Conservation (phyloP, 345 rosid genomes). For the Excoecaria agallocha region DNA sequence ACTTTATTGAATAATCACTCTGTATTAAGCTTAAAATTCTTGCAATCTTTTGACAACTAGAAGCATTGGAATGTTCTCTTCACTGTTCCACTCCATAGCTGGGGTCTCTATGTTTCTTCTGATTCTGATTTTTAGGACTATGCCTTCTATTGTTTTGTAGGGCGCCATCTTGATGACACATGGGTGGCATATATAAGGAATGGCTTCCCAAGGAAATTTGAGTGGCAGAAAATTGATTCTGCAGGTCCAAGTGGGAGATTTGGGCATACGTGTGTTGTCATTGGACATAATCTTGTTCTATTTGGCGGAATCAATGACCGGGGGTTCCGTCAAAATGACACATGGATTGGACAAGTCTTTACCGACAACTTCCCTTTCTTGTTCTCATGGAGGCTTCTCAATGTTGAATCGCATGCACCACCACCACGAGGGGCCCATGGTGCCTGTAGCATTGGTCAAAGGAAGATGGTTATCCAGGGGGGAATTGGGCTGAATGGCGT, state of each 20-base stretch:
- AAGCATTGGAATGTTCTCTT: too few species aligned
- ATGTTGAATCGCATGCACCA: slow-evolving; percentile 54
- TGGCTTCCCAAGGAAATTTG: slow-evolving; percentile 39
- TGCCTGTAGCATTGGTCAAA: slow-evolving; percentile 62
- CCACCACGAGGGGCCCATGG: slow-evolving; percentile 94
- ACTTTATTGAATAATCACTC: neutral
- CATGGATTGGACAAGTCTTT: slow-evolving; percentile 67
- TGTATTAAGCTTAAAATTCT: too few species aligned
- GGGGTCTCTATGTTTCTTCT: neutral
- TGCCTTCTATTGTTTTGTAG: slow-evolving; percentile 29
- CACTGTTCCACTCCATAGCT: neutral
- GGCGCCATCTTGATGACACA: slow-evolving; percentile 95
- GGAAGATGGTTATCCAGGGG: slow-evolving; percentile 78
- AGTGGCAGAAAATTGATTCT: slow-evolving; percentile 65
- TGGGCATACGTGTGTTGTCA: slow-evolving; percentile 74
- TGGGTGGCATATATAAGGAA: slow-evolving; percentile 71
- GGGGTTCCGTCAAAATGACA: slow-evolving; percentile 77
- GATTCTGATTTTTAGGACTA: neutral
- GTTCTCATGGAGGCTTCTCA: slow-evolving; percentile 64
- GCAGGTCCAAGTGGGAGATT: slow-evolving; percentile 90
- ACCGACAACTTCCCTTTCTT: slow-evolving; percentile 42
- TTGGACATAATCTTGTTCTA: slow-evolving; percentile 55
- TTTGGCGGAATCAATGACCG: slow-evolving; percentile 93
- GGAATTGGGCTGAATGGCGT: slow-evolving; percentile 74
- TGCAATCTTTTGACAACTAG: too few species aligned